A percentile compares a stretch with the other conserved stretches of the same genome.
Conservation (phyloP, 495 filamentous ascomycete species). For the Lophiostoma macrostomum region DNA sequence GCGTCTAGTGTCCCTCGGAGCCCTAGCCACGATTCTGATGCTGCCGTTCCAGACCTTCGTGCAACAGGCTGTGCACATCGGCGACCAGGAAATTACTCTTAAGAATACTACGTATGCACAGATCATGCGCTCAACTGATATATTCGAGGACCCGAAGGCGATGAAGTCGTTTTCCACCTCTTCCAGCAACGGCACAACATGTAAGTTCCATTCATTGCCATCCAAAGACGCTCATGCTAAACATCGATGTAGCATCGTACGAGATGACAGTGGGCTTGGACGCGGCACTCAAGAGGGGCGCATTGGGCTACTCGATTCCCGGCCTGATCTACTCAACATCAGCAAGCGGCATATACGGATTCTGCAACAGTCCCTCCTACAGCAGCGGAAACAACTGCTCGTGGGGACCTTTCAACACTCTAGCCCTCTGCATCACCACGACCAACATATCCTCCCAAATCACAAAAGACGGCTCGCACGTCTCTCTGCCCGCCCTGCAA, state of each 20-base stretch:
- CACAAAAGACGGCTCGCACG: not conserved
- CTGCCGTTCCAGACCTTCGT: conserved; percentile 1
- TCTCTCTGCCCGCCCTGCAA: not conserved
- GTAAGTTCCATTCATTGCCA: not conserved
- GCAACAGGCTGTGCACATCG: conserved; percentile 2
- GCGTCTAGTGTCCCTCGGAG: not conserved
- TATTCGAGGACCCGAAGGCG: not conserved
- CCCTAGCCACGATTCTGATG: conserved; percentile 1
- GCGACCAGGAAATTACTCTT: not conserved
- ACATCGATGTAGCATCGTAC: conserved; percentile 1
- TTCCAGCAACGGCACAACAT: not conserved
- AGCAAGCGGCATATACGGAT: too few relatives aligned
- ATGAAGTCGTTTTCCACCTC: not conserved
- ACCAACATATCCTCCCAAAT: not conserved
- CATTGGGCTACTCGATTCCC: not conserved
- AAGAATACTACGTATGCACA: not conserved
- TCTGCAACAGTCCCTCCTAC: not conserved
- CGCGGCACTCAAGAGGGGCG: not conserved
- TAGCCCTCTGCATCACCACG: not conserved
- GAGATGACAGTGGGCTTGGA: not conserved
- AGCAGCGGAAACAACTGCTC: not conserved
- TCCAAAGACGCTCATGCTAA: not conserved
- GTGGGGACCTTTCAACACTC: not conserved
- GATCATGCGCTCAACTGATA: not conserved
- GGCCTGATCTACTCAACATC: too few relatives aligned